phyloP scores from a whole-genome alignment of 169 alveolate species.

The Fabrea salina region DNA sequence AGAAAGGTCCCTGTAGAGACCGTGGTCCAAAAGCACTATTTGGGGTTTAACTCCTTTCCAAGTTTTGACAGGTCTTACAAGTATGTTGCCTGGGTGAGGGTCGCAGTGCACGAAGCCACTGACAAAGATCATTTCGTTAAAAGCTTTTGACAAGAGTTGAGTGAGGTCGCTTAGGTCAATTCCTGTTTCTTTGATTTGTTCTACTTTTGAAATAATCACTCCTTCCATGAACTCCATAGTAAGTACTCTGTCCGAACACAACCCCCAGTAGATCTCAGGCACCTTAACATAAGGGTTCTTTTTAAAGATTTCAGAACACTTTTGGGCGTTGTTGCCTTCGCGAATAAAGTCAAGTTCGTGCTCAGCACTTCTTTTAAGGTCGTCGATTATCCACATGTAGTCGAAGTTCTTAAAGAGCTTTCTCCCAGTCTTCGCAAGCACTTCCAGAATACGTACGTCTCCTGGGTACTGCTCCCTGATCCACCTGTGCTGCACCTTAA shows the following conservation, averaged over 20 bases:
- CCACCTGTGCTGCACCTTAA: constrained; percentile 74
- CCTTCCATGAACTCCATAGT: constrained; percentile 79
- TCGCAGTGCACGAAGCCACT: constrained; percentile 81
- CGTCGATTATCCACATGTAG: constrained; percentile 51
- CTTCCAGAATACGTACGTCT: constrained; percentile 49
- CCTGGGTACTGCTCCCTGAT: constrained; percentile 61
- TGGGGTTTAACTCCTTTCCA: constrained; percentile 22
- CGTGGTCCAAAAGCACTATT: constrained; percentile 75
- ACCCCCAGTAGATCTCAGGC: constrained; percentile 56
- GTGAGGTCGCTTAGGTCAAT: constrained; percentile 48
- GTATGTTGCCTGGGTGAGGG: constrained; percentile 86
- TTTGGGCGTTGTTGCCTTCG: constrained; percentile 44
- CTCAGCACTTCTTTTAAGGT: constrained; percentile 35
- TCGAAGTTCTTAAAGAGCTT: constrained; percentile 55
- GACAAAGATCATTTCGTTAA: constrained; percentile 70
- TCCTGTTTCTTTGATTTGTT: constrained; percentile 41
- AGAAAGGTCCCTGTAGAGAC: constrained; percentile 57
- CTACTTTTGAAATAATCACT: constrained; percentile 53
- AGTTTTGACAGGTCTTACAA: constrained; percentile 43
- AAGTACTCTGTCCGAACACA: constrained; percentile 52
- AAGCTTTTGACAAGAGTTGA: constrained; percentile 48
- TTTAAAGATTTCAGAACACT: constrained; percentile 39
- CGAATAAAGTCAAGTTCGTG: constrained; percentile 39
- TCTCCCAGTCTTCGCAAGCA: constrained; percentile 44
- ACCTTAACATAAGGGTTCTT: constrained; percentile 40